Evolutionary conservation across 129 eudicot genomes (phyloP).

Genomic region (Chrysanthemum makinoi): DNA sequence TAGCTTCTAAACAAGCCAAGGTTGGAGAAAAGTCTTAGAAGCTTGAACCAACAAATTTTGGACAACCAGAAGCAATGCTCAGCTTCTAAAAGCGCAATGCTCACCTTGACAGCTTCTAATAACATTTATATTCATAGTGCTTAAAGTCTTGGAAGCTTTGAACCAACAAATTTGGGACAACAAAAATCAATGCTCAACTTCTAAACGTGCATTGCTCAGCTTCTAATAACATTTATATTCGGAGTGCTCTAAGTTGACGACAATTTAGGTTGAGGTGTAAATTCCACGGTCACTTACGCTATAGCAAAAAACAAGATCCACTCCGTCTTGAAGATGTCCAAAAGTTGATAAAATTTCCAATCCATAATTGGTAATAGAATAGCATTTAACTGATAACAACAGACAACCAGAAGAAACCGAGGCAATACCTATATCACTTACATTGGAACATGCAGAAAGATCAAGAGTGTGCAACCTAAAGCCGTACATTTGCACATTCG

Average conservation of each 20-base stretch:
- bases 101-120: too few species aligned
- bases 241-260: neutral
- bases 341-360: neutral
- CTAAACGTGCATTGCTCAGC: too few species aligned
- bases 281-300: neutral
- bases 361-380: neutral
- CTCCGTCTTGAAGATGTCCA: neutral
- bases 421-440: neutral
- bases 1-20: too few species aligned
- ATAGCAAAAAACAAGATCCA: neutral
- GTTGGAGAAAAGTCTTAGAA: neutral
- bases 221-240: neutral
- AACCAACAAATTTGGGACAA: neutral
- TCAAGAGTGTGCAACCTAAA: neutral
- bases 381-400: neutral
- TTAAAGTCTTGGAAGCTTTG: neutral
- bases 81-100: too few species aligned
- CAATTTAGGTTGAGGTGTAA: neutral
- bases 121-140: neutral
- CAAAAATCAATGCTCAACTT: too few species aligned
- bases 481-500: neutral
- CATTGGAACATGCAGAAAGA: neutral
- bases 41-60: neutral
- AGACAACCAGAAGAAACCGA: neutral
- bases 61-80: too few species aligned